Evolutionary conservation across 768 basidiomycete genomes (phyloP), one percentile per base, ranked within the genome.

Genomic region (Xanthoconium stramineum): DNA sequence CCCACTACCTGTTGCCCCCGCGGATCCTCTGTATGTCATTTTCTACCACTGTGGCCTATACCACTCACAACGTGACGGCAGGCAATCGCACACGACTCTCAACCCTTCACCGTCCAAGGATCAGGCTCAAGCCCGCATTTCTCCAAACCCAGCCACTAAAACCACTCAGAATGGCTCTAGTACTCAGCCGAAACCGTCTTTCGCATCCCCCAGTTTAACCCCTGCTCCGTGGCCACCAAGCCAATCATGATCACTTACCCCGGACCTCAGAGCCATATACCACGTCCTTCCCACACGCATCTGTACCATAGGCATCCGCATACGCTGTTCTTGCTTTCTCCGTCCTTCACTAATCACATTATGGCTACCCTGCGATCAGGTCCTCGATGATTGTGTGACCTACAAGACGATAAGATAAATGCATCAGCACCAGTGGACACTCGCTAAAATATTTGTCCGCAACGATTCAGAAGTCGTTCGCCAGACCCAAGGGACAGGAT

Each of bases 21-120:
- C 69, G 49, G 78, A 79, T 36, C 48, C 64, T 43, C 69, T 61
- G 81, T 81, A 56, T 53, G 75, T 63, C 9, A 7, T 17, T n/a
- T 15, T 3, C 5, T 6, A 2, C 40, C 6, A 14, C 47, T 17
- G 45, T 35, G 9, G 13, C 35, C 14, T 36, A 11, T 13, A 39
- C 44, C 15, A 28, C 30, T 55, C 14, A 57, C 17, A 11, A 15
- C 14, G 47, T 39, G 52, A 9, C 19, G 50, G 49, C 45, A 62
- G 71, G 20, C 61, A 67, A 24, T 15, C 48, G 0, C 54, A 57
- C 2, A 19, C 46, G 10, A 53, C 69, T 4, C 48, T 69, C 20
- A 61, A 39, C 37, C 54, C 53, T 5, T 69, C 67, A 2, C 69
- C 69, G 2, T 62, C 69, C 58, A 70, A 70, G 61, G 71, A 66